A percentile compares a stretch with the other conserved stretches of the same genome.
Conservation (phyloP, 1,284 basidiomycete genomes). For the Boletus putidus region DNA sequence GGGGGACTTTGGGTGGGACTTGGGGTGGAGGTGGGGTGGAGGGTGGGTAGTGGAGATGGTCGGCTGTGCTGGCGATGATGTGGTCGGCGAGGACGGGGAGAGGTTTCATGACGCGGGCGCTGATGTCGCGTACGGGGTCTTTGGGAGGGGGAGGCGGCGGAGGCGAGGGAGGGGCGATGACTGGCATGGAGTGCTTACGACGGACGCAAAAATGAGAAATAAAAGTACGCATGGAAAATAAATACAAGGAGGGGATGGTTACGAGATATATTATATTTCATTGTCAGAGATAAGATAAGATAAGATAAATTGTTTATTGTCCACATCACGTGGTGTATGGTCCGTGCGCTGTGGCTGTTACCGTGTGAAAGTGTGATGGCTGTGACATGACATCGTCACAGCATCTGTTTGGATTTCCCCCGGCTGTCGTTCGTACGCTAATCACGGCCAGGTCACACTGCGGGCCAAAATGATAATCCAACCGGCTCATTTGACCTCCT, state of each 20-base stretch:
- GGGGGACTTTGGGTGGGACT: conserved; percentile 3
- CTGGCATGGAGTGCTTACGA: conserved; percentile 15
- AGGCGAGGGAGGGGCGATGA: conserved; percentile 3
- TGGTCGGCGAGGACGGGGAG: conserved; percentile 25
- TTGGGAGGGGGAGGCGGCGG: conserved; percentile 3
- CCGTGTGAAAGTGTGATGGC: conserved; percentile 30
- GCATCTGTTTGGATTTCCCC: conserved; percentile 38
- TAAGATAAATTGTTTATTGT: conserved; percentile 3
- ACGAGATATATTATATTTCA: conserved; percentile 2
- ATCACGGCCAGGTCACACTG: conserved; percentile 42
- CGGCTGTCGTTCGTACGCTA: conserved; percentile 42
- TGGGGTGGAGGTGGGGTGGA: conserved; percentile 7
- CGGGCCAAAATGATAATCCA: conserved; percentile 39
- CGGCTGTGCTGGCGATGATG: not conserved
- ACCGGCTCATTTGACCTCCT: conserved; percentile 22
- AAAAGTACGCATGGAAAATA: conserved; percentile 21
- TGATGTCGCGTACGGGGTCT: too few relatives aligned
- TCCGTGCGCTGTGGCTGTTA: conserved; percentile 35
- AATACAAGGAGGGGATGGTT: conserved; percentile 6
- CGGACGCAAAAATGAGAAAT: conserved; percentile 22
- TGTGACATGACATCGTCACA: conserved; percentile 35
- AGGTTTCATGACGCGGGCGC: conserved; percentile 23
- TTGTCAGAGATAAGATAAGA: conserved; percentile 27
- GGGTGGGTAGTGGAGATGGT: conserved; percentile 3
- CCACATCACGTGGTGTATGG: conserved; percentile 22